Evolutionary conservation across 2,329 filamentous ascomycete species (phyloP).

Genomic region (Bisporella sp.): DNA sequence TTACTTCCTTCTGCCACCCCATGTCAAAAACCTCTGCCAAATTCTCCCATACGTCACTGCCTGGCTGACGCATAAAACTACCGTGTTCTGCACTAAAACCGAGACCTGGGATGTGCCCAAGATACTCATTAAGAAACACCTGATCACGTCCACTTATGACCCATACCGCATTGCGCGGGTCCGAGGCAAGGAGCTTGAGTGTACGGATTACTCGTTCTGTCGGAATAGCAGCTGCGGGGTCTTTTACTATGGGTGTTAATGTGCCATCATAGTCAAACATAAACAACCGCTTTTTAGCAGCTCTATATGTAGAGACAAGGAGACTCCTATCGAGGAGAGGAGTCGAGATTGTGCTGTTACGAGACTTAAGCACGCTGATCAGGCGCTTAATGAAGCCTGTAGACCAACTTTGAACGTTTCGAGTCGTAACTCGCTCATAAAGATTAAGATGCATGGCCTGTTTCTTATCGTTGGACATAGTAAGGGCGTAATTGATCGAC

Average conservation of each 20-base stretch:
- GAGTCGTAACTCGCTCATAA: constrained; percentile 76
- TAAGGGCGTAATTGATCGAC: constrained; percentile 74
- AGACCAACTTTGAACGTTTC: constrained; percentile 84
- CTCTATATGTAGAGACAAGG: constrained; percentile 67
- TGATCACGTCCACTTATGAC: constrained; percentile 95
- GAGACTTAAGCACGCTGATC: constrained; percentile 71
- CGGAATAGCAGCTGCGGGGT: constrained; percentile 83
- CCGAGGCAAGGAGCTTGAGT: constrained; percentile 70
- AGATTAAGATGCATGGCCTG: constrained; percentile 64
- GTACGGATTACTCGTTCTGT: constrained; percentile 76
- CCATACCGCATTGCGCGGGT: constrained; percentile 87
- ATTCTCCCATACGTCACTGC: constrained; percentile 76
- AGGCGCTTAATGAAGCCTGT: constrained; percentile 71
- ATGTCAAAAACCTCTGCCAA: constrained; percentile 82
- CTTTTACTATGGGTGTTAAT: constrained; percentile 87
- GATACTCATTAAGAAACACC: constrained; percentile 80
- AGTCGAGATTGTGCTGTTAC: constrained; percentile 68
- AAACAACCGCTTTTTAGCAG: constrained; percentile 74
- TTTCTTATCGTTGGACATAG: constrained; percentile 63
- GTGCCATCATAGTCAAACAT: constrained; percentile 99
- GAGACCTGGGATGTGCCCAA: constrained; percentile 82
- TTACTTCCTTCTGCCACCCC: constrained; percentile 83
- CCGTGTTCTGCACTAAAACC: constrained; percentile 97
- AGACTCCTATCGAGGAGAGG: constrained; percentile 72
- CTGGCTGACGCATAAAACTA: constrained; percentile 83